Evolutionary conservation across 2,329 filamentous ascomycete species (phyloP), one percentile per base, ranked within the genome.

Genomic region (Geosmithia putterillii): DNA sequence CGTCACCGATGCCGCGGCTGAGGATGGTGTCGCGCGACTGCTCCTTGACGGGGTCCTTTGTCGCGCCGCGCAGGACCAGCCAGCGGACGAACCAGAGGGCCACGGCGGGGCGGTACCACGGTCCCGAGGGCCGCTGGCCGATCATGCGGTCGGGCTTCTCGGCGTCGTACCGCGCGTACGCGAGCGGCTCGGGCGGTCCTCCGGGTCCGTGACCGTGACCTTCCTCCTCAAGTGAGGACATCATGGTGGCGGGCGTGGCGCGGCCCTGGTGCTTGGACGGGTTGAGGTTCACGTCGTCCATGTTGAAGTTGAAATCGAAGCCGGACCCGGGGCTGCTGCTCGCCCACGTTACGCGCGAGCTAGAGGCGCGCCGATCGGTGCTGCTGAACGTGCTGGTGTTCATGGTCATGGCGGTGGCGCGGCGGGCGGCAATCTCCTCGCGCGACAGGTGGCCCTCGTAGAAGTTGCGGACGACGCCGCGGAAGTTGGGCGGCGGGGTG

Each of bases 361-460:
- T n/a, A n/a, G n/a, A n/a, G n/a, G n/a, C n/a, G n/a, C n/a, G n/a
- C n/a, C n/a, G n/a, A n/a, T n/a, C n/a, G n/a, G n/a, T n/a, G n/a
- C n/a, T n/a, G n/a, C n/a, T n/a, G n/a, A n/a, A n/a, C n/a, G n/a
- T n/a, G n/a, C n/a, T n/a, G n/a, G n/a, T n/a, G n/a, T n/a, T 18
- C 14, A 15, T 39, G 40, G 17, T 52, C 52, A n/a, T n/a, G n/a
- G n/a, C n/a, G 25, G 50, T 46, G 12, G 57, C 60, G 8, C 61
- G 62, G 25, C 56, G 58, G 6, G 64, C 65, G 0, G 67, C 66
- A 15, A 77, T 66, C 52, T 76, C 61, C 38, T 73, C 73, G 2
- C 58, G 60, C n/a, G 73, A 76, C 32, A 71, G 56, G 45, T 75
- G 72, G 1, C 74, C 74, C 38, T 62, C 65, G 57, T 78, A 79